Conservation (phyloP, 192 early-diverging fungal genomes). For the Chytriomyces confervae region DNA sequence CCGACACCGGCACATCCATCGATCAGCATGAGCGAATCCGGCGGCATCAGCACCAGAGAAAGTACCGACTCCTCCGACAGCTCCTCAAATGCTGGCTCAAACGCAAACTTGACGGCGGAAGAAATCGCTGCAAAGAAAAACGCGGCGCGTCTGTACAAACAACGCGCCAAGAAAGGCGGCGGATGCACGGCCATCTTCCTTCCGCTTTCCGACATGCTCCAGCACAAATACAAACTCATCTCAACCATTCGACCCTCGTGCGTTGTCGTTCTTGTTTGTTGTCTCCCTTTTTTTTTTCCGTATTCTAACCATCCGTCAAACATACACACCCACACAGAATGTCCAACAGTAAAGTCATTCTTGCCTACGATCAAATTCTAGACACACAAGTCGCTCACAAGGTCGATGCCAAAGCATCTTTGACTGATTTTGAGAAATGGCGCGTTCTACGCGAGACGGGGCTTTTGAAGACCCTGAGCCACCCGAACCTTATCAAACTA, state of each 20-base stretch:
- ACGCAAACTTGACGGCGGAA: too few relatives aligned
- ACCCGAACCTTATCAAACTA: constrained; percentile 77
- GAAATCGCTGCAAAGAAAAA: too few relatives aligned
- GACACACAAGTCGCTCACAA: constrained; percentile 13
- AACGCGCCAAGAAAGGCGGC: too few relatives aligned
- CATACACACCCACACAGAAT: neutral
- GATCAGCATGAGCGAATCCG: too few relatives aligned
- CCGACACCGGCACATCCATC: too few relatives aligned
- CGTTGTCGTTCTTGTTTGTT: too few relatives aligned
- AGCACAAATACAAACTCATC: neutral
- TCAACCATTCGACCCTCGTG: neutral
- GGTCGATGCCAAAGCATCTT: neutral
- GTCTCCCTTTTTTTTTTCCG: too few relatives aligned
- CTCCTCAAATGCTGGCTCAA: too few relatives aligned
- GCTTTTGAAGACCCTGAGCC: constrained; percentile 80
- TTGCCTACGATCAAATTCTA: neutral
- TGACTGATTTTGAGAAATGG: constrained; percentile 58
- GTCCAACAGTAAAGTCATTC: constrained; percentile 7
- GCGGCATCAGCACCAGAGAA: too few relatives aligned
- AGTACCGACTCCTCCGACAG: too few relatives aligned
- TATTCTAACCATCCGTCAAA: too few relatives aligned
- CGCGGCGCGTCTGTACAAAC: too few relatives aligned
- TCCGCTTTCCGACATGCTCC: neutral
- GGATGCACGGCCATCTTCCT: neutral
- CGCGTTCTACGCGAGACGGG: constrained; percentile 88